Base-by-base conservation (phyloP, 2,329 filamentous ascomycete species). In the Erysiphe neolycopersici region DNA sequence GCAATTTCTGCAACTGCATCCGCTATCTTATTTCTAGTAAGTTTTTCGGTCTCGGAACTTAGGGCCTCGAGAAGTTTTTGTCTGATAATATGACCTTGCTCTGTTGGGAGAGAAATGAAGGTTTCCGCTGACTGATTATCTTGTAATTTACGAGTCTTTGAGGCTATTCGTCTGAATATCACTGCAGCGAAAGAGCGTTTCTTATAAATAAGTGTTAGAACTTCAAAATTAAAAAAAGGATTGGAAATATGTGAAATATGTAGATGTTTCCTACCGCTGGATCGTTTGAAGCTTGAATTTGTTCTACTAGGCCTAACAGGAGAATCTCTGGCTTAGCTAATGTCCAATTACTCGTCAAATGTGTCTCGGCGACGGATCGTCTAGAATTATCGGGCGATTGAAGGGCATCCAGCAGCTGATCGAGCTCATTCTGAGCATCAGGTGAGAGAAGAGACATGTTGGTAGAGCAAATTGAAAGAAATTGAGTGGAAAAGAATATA, bases 1-100 rank as follows among this genome's bases (percentile, higher is more conserved):
- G 87, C 89, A 47, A 98, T 69, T 62, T 98, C 89, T 19, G 89
- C 89, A 48, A 95, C 80, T n/a, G 87, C 84, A 62, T 98, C 89
- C 53, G 85, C 89, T 57, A 95, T 80, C 62, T 98, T 98, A 64
- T 93, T 89, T 54, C 89, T 71, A 40, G 93, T 80, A 35, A 71
- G 66, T 48, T 75, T 70, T 48, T 79, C 71, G 18, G 71, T 64
- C 62, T 95, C 89, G 48, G 65, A 67, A 46, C 73, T 73, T 43
- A 94, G 66, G 43, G 73, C 75, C 55, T 85, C 71, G 37, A 95
- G 69, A 46, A 95, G 66, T 60, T 87, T 93, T 54, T 79, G 70
- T 52, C 84, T 75, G 54, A 95, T 92, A 41, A 73, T 76, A 42
- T 73, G 65, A 50, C 79, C 76, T 58, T 89, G 77, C 32, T 81